phyloP scores from a whole-genome alignment of 371 early-diverging fungal species.

The Circinella minor region DNA sequence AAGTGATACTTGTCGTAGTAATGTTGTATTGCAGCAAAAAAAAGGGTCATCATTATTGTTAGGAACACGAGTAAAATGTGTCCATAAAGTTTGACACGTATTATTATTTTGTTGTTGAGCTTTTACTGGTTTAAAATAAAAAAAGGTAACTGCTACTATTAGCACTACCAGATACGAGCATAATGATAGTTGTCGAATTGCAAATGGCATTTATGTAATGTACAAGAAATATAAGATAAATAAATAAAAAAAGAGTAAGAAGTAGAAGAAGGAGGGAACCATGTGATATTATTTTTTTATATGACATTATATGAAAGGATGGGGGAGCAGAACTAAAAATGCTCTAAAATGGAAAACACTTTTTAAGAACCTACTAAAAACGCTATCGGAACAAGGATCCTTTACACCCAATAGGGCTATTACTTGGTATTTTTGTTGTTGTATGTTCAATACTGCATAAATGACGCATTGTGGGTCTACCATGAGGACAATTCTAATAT shows the following conservation, averaged over 20 bases:
- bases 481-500: constrained; percentile 96
- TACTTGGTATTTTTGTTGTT: background rate
- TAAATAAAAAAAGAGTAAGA: background rate
- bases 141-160: background rate
- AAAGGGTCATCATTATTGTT: background rate
- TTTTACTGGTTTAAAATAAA: background rate
- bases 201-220: background rate
- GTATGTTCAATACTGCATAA: constrained; percentile 29
- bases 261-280: background rate
- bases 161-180: background rate
- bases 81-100: background rate
- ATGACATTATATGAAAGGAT: no score
- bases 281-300: background rate
- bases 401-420: background rate
- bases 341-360: background rate
- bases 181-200: background rate
- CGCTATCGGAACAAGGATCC: background rate
- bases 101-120: background rate
- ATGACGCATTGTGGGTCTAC: constrained; percentile 95
- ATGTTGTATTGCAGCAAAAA: constrained; percentile 1
- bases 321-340: background rate
- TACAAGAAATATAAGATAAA: background rate
- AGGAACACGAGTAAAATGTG: background rate
- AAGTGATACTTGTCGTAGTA: background rate
- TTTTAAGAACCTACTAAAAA: background rate